A percentile compares a stretch with the other conserved stretches of the same genome.
These are phyloP conservation scores for Ceratobasidium sp. DNA, from an alignment of 1,284 basidiomycete genomes.

Conservation along the genomic window DNA sequence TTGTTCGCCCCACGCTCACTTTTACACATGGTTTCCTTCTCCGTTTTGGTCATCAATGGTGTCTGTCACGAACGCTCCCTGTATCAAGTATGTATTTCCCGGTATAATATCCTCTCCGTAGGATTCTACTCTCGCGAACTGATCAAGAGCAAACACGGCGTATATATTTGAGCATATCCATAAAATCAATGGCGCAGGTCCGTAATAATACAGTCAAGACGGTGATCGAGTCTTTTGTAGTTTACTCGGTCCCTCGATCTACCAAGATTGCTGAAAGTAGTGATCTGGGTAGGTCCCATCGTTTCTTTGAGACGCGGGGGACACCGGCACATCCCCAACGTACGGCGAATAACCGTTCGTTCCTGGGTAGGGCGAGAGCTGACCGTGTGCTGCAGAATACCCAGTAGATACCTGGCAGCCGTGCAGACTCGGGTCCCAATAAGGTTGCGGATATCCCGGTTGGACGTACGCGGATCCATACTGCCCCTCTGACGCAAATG, in stretches of 20 bases:
- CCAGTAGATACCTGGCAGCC: no score
- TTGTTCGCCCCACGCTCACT: background rate
- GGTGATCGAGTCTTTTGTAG: no score
- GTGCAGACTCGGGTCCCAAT: background rate
- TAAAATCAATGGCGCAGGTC: background rate
- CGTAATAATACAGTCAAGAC: no score
- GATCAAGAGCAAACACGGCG: background rate
- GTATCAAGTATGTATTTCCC: constrained; percentile 38
- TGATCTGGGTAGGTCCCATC: no score
- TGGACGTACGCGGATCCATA: background rate
- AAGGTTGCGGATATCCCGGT: background rate
- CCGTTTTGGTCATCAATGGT: constrained; percentile 1
- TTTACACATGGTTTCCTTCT: constrained; percentile 7
- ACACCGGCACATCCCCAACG: no score
- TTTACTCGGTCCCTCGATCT: no score
- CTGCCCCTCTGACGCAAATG: background rate
- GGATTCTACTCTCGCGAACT: background rate
- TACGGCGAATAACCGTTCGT: no score
- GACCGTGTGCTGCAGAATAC: no score
- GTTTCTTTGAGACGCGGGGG: no score
- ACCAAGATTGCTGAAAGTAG: no score
- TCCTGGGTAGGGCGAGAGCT: no score
- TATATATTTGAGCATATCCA: background rate
- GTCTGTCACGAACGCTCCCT: background rate
- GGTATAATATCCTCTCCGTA: constrained; percentile 9